phyloP scores from a whole-genome alignment of 2,329 filamentous ascomycete genomes.

The Diplodia corticola region DNA sequence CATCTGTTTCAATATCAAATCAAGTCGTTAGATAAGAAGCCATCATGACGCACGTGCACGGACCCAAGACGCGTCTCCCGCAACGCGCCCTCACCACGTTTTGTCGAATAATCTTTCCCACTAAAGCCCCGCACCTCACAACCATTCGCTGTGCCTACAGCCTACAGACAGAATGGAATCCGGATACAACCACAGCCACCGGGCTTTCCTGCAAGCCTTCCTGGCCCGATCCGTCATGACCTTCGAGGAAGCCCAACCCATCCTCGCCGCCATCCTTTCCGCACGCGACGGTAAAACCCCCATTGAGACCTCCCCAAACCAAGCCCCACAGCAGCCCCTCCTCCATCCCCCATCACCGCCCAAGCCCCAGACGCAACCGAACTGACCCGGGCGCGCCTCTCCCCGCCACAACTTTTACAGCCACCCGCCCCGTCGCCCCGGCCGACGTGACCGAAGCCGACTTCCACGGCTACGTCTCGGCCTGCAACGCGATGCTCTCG shows the following conservation, averaged over 20 bases:
- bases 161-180: constrained; percentile 7
- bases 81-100: background rate
- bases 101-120: background rate
- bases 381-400: background rate
- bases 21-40: too few species aligned
- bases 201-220: constrained; percentile 88
- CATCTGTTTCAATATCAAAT: too few species aligned
- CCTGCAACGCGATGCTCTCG: constrained; percentile 70
- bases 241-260: constrained; percentile 67
- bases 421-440: constrained; percentile 47
- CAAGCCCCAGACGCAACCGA: background rate
- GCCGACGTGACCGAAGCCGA: constrained; percentile 68
- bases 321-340: background rate
- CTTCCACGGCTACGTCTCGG: constrained; percentile 67
- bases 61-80: background rate
- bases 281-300: constrained; percentile 48
- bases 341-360: background rate
- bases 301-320: background rate
- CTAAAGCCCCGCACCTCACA: background rate
- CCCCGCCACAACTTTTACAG: background rate
- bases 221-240: constrained; percentile 77
- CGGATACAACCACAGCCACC: constrained; percentile 66
- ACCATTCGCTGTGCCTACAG: background rate
- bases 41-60: background rate
- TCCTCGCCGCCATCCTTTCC: constrained; percentile 75